Evolutionary conservation across 495 filamentous ascomycete species (phyloP), one percentile per base, ranked within the genome.

Genomic region (Margaritispora aquatica): DNA sequence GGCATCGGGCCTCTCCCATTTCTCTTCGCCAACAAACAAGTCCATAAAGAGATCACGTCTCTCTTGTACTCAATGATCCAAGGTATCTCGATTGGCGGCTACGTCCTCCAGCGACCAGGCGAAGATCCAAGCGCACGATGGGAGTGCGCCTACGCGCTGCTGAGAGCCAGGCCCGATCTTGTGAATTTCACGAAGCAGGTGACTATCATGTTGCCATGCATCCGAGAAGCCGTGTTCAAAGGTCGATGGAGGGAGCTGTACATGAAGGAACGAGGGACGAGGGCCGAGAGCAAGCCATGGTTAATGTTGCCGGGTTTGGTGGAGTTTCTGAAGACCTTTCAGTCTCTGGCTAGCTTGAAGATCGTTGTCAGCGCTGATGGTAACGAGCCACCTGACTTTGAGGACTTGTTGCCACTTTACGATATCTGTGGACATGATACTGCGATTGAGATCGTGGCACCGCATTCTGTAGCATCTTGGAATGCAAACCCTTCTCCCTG

Each of bases 51-150:
- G 23, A 29, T 64, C 4, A 50, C 50, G 2, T 58, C 38, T 31
- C 58, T 64, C 22, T n/a, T 64, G 10, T 58, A 58, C 51, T 54
- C 54, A 9, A 54, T 50, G 47, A n/a, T 61, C 26, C 48, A 60
- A 23, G 4, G 23, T 9, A 31, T 64, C 7, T 34, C 26, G 0
- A 64, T 61, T 19, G 55, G 62, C 23, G 49, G 54, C 1, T 64
- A 64, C 27, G n/a, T 51, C 1, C 11, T 60, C 2, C 57, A 60
- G 19, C 34, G n/a, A 13, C 52, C 51, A 19, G 41, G 56, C 21
- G 62, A 64, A 26, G 52, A 64, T 47, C 57, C 57, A 21, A 57
- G 23, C 19, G 9, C 13, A 1, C 23, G 57, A 2, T 64, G 62
- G 62, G 11, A 53, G 17, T 31, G 44, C 9, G 31, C 29, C 2